Conservation (phyloP, 345 rosid species). For the Citrus inodora region DNA sequence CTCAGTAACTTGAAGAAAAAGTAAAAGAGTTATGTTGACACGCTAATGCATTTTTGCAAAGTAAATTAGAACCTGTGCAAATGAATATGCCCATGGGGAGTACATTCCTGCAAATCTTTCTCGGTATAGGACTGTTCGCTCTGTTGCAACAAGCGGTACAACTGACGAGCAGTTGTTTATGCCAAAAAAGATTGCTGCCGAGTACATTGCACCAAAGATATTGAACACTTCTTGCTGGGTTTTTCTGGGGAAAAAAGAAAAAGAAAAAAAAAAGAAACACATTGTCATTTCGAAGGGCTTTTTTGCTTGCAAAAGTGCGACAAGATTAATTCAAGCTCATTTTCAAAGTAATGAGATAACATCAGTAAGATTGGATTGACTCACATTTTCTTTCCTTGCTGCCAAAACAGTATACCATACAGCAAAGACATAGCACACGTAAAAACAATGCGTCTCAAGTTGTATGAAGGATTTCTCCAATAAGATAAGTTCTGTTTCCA, state of each 20-base stretch:
- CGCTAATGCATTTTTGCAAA: background rate
- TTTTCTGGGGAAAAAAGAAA: background rate
- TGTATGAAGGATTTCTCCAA: conserved; percentile 62
- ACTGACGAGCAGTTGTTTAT: conserved; percentile 23
- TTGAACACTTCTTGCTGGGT: conserved; percentile 22
- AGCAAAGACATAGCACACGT: conserved; percentile 26
- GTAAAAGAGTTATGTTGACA: background rate
- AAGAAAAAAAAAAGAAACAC: background rate
- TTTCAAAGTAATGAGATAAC: background rate
- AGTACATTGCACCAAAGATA: conserved; percentile 17
- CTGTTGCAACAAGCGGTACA: conserved; percentile 22
- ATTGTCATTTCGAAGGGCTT: background rate
- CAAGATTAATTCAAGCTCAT: no score
- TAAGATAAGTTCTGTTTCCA: conserved; percentile 63
- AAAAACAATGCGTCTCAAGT: conserved; percentile 37
- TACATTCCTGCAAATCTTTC: conserved; percentile 29
- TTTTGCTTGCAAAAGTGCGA: no score
- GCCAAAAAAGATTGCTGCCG: conserved; percentile 20
- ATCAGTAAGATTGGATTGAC: conserved; percentile 10
- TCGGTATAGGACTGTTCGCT: conserved; percentile 17
- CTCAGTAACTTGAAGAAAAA: background rate
- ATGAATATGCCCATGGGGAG: conserved; percentile 24
- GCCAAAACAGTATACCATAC: conserved; percentile 49
- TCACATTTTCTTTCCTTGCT: conserved; percentile 45
- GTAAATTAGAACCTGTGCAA: conserved; percentile 16